These are phyloP conservation scores for Marasmius sp. DNA, from an alignment of 1,284 basidiomycete genomes.

Conservation along the genomic window DNA sequence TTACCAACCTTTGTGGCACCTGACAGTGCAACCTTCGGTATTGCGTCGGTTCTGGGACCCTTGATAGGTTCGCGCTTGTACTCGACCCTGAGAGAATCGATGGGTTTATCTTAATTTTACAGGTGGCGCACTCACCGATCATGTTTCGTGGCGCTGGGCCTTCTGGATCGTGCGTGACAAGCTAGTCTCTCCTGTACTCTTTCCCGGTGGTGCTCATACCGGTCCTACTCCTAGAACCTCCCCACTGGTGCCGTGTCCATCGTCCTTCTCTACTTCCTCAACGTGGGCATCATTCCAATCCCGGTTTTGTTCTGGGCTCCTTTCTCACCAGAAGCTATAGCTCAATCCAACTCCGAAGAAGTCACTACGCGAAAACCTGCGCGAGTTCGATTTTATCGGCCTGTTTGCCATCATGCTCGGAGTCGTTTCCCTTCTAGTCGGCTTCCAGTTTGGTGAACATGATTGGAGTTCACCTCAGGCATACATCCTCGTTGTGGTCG, in stretches of 20 bases:
- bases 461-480: not conserved
- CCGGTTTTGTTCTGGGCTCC: too few species aligned
- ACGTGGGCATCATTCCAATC: not conserved
- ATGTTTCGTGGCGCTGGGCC: conserved; percentile 5
- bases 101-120: not conserved
- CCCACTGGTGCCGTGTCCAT: conserved; percentile 45
- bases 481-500: not conserved
- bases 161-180: conserved; percentile 15
- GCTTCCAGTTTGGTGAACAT: conserved; percentile 41
- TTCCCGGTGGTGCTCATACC: not conserved
- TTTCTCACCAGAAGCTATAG: conserved; percentile 33
- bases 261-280: conserved; percentile 43
- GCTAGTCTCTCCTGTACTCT: not conserved
- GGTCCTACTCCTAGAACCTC: conserved; percentile 19
- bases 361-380: conserved; percentile 37
- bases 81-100: not conserved
- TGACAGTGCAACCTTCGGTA: not conserved
- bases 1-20: not conserved
- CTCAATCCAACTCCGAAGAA: conserved; percentile 48
- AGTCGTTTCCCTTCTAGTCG: conserved; percentile 59
- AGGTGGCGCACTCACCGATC: conserved; percentile 4
- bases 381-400: conserved; percentile 55
- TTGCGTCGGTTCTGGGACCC: conserved; percentile 4
- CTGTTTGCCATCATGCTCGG: conserved; percentile 51
- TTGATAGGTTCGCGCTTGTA: not conserved